Evolutionary conservation across 2,329 filamentous ascomycete genomes (phyloP).

Genomic region (Sporothrix variecibatus): DNA sequence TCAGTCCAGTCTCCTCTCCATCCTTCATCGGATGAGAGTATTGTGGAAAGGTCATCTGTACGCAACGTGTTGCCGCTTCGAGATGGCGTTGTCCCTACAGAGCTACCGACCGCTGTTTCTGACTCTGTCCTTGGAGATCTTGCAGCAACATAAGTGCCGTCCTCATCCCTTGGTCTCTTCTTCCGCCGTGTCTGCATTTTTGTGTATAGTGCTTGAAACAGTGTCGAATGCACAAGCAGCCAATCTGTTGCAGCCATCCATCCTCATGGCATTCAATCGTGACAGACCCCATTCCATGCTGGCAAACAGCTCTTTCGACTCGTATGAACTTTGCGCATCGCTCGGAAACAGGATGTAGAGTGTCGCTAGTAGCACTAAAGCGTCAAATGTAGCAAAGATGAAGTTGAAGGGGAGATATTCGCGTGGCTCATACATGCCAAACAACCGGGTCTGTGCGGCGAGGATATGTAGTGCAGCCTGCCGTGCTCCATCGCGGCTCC

Average conservation of each 20-base stretch:
- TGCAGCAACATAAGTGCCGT: background rate
- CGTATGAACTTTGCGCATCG: background rate
- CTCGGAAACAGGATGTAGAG: slow-evolving; percentile 1
- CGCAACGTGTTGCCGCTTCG: background rate
- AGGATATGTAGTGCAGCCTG: background rate
- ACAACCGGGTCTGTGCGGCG: background rate
- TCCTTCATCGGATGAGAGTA: background rate
- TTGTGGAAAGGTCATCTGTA: background rate
- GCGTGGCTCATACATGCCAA: slow-evolving; percentile 3
- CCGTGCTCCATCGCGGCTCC: slow-evolving; percentile 1
- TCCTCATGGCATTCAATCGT: background rate
- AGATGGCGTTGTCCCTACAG: background rate
- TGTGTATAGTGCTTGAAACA: background rate
- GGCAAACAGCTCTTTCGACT: background rate
- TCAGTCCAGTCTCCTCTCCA: background rate
- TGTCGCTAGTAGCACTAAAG: slow-evolving; percentile 7
- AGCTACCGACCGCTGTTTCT: background rate
- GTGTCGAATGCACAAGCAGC: background rate
- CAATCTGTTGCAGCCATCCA: background rate
- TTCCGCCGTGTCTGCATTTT: slow-evolving; percentile 1
- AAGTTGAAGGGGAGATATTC: slow-evolving; percentile 17
- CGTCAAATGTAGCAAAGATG: slow-evolving; percentile 18
- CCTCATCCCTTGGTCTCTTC: background rate
- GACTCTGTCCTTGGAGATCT: background rate
- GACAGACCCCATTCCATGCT: slow-evolving; percentile 16